Conservation (phyloP, 768 basidiomycete species). For the Tulasnella sp. region DNA sequence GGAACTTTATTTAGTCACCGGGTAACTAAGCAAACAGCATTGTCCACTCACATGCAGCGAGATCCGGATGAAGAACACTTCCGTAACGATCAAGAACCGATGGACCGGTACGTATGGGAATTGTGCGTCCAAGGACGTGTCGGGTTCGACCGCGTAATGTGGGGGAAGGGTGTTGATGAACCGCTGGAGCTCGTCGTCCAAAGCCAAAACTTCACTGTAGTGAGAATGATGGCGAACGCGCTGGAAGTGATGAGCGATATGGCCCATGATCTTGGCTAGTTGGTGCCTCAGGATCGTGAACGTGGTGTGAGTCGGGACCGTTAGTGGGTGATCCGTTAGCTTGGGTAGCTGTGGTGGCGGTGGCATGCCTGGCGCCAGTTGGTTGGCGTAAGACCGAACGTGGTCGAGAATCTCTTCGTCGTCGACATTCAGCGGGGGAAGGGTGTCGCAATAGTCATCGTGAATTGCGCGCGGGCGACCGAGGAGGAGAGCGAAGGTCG, state of each 20-base stretch:
- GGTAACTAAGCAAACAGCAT: not conserved
- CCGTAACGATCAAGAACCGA: constrained; percentile 86
- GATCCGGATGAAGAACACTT: constrained; percentile 83
- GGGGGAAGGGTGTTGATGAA: constrained; percentile 79
- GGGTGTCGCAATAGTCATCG: constrained; percentile 84
- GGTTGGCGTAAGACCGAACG: constrained; percentile 40
- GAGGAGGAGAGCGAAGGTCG: constrained; percentile 87
- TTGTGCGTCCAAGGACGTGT: constrained; percentile 72
- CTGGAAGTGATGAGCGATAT: constrained; percentile 92
- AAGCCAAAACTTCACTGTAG: constrained; percentile 76
- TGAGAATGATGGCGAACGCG: constrained; percentile 75
- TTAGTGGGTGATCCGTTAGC: constrained; percentile 43
- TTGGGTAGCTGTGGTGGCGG: constrained; percentile 50
- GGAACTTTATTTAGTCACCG: not conserved
- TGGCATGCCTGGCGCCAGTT: constrained; percentile 47
- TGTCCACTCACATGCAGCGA: constrained; percentile 51
- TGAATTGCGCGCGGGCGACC: constrained; percentile 82
- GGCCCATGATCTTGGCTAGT: constrained; percentile 82
- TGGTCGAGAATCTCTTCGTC: constrained; percentile 44
- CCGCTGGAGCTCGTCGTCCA: constrained; percentile 82
- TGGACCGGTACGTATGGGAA: constrained; percentile 74
- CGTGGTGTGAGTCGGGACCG: constrained; percentile 79
- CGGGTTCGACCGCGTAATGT: constrained; percentile 74
- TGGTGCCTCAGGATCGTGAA: constrained; percentile 86
- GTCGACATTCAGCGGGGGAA: constrained; percentile 71